Base-by-base conservation (phyloP, 768 basidiomycete genomes). In the Lactifluus piperatus region DNA sequence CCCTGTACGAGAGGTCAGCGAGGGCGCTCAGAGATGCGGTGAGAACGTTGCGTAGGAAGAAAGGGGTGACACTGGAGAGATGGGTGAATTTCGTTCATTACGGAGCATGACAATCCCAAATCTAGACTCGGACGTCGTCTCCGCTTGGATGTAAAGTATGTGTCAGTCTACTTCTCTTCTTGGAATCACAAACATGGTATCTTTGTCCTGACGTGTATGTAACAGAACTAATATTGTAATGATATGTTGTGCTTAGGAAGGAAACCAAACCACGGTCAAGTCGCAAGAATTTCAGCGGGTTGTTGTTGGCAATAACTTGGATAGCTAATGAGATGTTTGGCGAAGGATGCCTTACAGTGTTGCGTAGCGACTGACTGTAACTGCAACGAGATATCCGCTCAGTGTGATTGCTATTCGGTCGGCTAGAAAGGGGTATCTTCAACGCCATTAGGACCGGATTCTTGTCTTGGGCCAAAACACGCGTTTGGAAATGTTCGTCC, bases 81-180 rank as follows among this genome's bases (percentile, higher is more conserved):
- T 59, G 37, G 56, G 41, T 54, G n/a, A 43, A 41, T 29, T 62
- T 59, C 24, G 52, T 62, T 44, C 61, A 59, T 20, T 47, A 49
- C 32, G 34, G 53, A n/a, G 46, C 18, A 39, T 62, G 29, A 58
- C 43, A 16, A 20, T 7, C 24, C 20, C n/a, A 29, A 27, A 8
- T 29, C 47, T 8, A 2, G 16, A 1, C 16, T n/a, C 22, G n/a
- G 26, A 20, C 8, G n/a, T n/a, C n/a, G n/a, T 43, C 41, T 44
- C 11, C 47, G 5, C 6, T 30, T 32, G 47, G 29, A 10, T 32
- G 48, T 49, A 30, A 20, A 32, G 18, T 32, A 30, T 30, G 48
- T 20, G 48, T 20, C 11, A 11, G 14, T 22, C 13, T 11, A 0
- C 22, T 9, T 41, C 20, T 20, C 41, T 41, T 41, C n/a, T n/a